Evolutionary conservation across 2,329 filamentous ascomycete genomes (phyloP), one percentile per base, ranked within the genome.

Genomic region (Colletotrichum noveboracense): DNA sequence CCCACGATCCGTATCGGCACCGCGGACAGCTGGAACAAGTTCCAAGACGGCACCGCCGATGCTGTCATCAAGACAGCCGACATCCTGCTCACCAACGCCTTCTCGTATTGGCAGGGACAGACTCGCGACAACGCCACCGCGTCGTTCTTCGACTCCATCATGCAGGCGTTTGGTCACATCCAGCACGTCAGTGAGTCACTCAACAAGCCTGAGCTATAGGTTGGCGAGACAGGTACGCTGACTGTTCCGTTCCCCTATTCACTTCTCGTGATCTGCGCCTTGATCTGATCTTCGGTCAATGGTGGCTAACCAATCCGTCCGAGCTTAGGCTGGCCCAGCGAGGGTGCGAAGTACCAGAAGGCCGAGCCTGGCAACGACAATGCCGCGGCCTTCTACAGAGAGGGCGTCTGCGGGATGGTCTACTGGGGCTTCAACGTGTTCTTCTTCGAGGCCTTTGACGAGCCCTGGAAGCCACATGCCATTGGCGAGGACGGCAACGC

Each of bases 21-120:
- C 13, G 93, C 93, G 9, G 93, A 95, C 84, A 91, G 89, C 81
- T 95, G 93, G 93, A 94, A 94, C 86, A 94, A 93, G 84, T 93
- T 88, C 80, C 88, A 90, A 62, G 93, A 94, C 81, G 93, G 92
- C 52, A 94, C 93, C 30, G 93, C 90, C 52, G 91, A 94, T 82
- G 86, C 90, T 16, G 85, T 94, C 77, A 90, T 94, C 80, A 83
- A 84, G 68, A 89, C 88, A 62, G 90, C 89, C 67, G 91, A 93
- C 67, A 90, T 94, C 74, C 85, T 88, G 72, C 55, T 95, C 76
- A 88, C 90, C 82, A 94, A 95, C 81, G 93, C 91, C 30, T 95
- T 95, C 82, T 89, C 91, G 36, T 95, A 94, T 88, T 94, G 93
- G 93, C 93, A 95, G 83, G 92, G 89, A 56, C 88, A 89, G 81